phyloP scores from a whole-genome alignment of 148 eudicot genomes.

The Persicaria tinctoria region DNA sequence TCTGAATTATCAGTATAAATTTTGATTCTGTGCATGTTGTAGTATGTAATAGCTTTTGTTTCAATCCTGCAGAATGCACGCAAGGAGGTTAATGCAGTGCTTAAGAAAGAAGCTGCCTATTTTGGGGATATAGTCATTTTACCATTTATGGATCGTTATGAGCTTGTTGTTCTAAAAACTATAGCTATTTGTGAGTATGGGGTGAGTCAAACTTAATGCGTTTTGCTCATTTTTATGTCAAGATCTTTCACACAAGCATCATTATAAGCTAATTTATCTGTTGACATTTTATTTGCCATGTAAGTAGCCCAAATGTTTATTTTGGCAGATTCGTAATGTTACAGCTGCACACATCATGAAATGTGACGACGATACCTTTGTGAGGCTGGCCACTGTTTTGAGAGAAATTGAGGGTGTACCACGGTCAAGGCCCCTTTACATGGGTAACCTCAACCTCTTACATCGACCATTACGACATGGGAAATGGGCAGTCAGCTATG shows the following conservation, averaged over 20 bases:
- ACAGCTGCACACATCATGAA: conserved; percentile 82
- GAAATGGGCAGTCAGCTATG: conserved; percentile 93
- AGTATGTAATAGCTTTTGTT: neutral
- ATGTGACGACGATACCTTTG: conserved; percentile 90
- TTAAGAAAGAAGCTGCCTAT: conserved; percentile 91
- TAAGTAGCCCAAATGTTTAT: conserved; percentile 12
- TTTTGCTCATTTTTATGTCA: neutral
- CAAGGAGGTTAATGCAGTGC: conserved; percentile 79
- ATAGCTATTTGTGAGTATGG: conserved; percentile 88
- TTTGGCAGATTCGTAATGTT: conserved; percentile 61
- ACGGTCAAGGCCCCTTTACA: conserved; percentile 54
- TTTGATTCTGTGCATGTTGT: too few species aligned
- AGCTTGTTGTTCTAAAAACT: conserved; percentile 94
- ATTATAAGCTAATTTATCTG: neutral
- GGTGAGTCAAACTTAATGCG: conserved; percentile 37
- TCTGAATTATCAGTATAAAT: too few species aligned
- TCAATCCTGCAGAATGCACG: conserved; percentile 54
- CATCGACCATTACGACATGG: conserved; percentile 91
- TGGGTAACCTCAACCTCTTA: conserved; percentile 87
- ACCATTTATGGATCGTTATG: conserved; percentile 92
- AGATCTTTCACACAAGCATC: neutral
- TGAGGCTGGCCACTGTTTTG: conserved; percentile 65
- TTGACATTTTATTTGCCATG: neutral
- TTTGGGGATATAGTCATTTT: conserved; percentile 91
- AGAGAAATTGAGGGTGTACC: conserved; percentile 59